Evolutionary conservation across 1,284 basidiomycete species (phyloP).

Genomic region (Limonomyces culmigenus): DNA sequence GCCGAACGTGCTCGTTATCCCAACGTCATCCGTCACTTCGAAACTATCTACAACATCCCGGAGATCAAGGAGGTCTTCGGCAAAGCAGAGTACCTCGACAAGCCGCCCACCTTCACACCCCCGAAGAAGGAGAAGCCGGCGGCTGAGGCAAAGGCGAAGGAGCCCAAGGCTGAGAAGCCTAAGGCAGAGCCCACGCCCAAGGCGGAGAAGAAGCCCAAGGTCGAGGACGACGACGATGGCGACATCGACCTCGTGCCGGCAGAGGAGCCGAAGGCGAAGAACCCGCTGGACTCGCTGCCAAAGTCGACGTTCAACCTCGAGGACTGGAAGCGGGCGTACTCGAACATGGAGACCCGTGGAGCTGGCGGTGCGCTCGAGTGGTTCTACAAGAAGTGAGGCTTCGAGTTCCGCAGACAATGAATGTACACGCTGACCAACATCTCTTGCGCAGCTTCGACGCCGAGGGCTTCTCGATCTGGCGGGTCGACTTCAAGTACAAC

Average conservation of each 20-base stretch:
- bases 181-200: conserved; percentile 30
- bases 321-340: conserved; percentile 97
- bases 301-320: conserved; percentile 91
- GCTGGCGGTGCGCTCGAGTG: conserved; percentile 61
- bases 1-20: conserved; percentile 48
- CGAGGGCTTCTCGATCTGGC: conserved; percentile 85
- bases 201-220: conserved; percentile 41
- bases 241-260: conserved; percentile 41
- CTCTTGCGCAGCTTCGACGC: conserved; percentile 58
- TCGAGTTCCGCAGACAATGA: conserved; percentile 3
- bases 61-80: conserved; percentile 53
- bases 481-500: conserved; percentile 95
- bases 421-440: conserved; percentile 1
- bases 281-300: conserved; percentile 85
- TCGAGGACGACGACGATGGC: conserved; percentile 48
- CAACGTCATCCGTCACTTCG: conserved; percentile 69
- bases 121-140: conserved; percentile 61
- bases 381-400: conserved; percentile 76
- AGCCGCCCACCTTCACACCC: conserved; percentile 54
- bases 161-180: background rate
- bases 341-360: conserved; percentile 88
- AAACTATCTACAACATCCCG: conserved; percentile 77
- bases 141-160: conserved; percentile 19
- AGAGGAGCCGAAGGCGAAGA: conserved; percentile 71
- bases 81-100: conserved; percentile 46